Conservation (phyloP, 208 protist species). For the Acanthamoeba sp. region DNA sequence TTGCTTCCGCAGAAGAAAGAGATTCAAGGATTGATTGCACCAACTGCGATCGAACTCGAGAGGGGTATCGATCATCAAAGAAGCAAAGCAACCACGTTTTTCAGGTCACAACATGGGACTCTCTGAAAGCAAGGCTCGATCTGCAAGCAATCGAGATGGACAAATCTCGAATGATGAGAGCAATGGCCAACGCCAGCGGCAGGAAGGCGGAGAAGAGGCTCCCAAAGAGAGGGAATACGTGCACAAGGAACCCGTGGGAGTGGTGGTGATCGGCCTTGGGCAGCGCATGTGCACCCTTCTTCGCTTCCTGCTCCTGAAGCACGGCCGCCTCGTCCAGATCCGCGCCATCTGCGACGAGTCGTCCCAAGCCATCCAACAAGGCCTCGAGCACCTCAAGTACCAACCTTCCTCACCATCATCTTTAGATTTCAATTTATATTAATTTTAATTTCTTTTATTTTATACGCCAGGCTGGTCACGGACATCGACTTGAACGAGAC, state of each 20-base stretch:
- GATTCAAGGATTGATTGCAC: no score
- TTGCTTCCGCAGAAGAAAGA: no score
- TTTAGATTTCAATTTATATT: not conserved
- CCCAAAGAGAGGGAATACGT: not conserved
- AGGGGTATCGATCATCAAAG: no score
- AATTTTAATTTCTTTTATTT: not conserved
- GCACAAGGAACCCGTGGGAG: slow-evolving; percentile 9
- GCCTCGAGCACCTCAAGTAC: slow-evolving; percentile 5
- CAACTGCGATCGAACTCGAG: no score
- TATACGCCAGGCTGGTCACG: not conserved
- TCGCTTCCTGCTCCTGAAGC: not conserved
- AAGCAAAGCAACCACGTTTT: no score
- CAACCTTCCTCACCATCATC: not conserved
- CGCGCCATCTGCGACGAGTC: slow-evolving; percentile 27
- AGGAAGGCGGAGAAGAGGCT: not conserved
- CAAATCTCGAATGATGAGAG: not conserved
- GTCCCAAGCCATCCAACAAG: not conserved
- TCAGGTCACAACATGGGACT: not conserved
- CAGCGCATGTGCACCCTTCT: slow-evolving; percentile 33
- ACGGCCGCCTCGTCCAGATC: not conserved
- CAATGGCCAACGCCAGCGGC: not conserved
- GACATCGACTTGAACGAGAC: not conserved
- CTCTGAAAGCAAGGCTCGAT: not conserved
- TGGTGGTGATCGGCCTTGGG: slow-evolving; percentile 16
- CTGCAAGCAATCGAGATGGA: not conserved